A percentile compares a stretch with the other conserved stretches of the same genome.
Conservation (phyloP, 2,329 filamentous ascomycete genomes). For the Herpotrichia juniperi region DNA sequence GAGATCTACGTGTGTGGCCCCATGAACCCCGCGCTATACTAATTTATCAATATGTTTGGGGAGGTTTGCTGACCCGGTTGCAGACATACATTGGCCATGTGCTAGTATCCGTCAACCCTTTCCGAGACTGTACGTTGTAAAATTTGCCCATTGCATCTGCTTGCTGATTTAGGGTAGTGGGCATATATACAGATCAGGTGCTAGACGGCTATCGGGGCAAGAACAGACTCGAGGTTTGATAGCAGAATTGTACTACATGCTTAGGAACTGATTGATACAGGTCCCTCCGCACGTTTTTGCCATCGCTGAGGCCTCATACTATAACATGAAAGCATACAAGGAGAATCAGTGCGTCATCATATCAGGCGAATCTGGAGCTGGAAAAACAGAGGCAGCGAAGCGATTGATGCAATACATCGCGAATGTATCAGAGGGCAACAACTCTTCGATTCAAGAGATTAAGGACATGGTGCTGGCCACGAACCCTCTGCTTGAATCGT, state of each 20-base stretch:
- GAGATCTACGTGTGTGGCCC: constrained; percentile 81
- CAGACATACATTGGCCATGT: constrained; percentile 99
- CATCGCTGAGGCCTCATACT: constrained; percentile 94
- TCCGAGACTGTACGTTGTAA: constrained; percentile 73
- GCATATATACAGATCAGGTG: constrained; percentile 95
- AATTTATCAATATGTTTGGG: constrained; percentile 12
- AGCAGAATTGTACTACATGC: background rate
- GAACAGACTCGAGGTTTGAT: constrained; percentile 78
- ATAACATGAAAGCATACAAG: constrained; percentile 99
- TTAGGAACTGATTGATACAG: constrained; percentile 31
- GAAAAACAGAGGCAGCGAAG: constrained; percentile 98
- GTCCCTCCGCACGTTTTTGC: constrained; percentile 96
- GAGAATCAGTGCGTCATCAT: constrained; percentile 99
- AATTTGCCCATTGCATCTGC: background rate
- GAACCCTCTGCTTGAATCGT: constrained; percentile 94
- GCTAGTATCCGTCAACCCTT: constrained; percentile 97
- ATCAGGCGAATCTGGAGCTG: constrained; percentile 95
- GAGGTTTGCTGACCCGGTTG: constrained; percentile 33
- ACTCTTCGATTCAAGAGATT: constrained; percentile 90
- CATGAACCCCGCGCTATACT: constrained; percentile 27
- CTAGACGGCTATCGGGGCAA: constrained; percentile 95
- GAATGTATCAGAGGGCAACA: constrained; percentile 85
- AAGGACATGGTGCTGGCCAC: constrained; percentile 99
- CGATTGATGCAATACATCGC: constrained; percentile 99
- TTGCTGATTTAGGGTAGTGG: constrained; percentile 63